phyloP scores from a whole-genome alignment of 2,329 filamentous ascomycete species.

The Capronia coronata region DNA sequence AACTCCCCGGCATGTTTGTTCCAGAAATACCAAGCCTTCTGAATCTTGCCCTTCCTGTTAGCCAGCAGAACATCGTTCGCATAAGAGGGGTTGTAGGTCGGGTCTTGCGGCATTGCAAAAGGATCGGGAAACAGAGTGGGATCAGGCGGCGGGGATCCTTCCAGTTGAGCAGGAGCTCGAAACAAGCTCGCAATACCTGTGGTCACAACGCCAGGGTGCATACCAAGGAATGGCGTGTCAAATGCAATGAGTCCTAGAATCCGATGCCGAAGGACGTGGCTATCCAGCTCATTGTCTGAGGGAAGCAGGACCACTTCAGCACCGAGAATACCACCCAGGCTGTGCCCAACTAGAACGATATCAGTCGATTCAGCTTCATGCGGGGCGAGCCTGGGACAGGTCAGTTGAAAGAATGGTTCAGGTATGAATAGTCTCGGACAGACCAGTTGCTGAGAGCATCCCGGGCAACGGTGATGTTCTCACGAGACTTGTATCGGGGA shows the following conservation, averaged over 20 bases:
- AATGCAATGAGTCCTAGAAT: slow-evolving; percentile 76
- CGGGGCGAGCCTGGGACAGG: slow-evolving; percentile 55
- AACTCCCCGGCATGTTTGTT: slow-evolving; percentile 73
- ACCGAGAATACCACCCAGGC: slow-evolving; percentile 78
- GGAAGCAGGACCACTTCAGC: slow-evolving; percentile 67
- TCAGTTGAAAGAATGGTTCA: neutral
- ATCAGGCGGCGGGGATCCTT: slow-evolving; percentile 1
- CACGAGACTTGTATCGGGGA: slow-evolving; percentile 40
- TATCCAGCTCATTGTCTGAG: slow-evolving; percentile 26
- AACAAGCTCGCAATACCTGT: slow-evolving; percentile 77
- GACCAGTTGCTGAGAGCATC: slow-evolving; percentile 78
- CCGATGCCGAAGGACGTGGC: slow-evolving; percentile 57
- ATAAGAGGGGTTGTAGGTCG: slow-evolving; percentile 70
- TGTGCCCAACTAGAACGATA: slow-evolving; percentile 77
- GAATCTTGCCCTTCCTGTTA: slow-evolving; percentile 60
- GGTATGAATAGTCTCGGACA: slow-evolving; percentile 14
- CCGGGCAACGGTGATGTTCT: slow-evolving; percentile 55
- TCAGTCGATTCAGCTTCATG: slow-evolving; percentile 70
- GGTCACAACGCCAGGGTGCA: slow-evolving; percentile 81
- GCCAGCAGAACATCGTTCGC: slow-evolving; percentile 65
- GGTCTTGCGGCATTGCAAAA: slow-evolving; percentile 33
- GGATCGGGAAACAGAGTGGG: slow-evolving; percentile 14
- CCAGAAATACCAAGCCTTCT: slow-evolving; percentile 65
- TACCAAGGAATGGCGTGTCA: slow-evolving; percentile 78
- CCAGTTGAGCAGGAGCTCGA: slow-evolving; percentile 39